Evolutionary conservation across 2,329 filamentous ascomycete genomes (phyloP).

Genomic region (Curvularia verruculosa): DNA sequence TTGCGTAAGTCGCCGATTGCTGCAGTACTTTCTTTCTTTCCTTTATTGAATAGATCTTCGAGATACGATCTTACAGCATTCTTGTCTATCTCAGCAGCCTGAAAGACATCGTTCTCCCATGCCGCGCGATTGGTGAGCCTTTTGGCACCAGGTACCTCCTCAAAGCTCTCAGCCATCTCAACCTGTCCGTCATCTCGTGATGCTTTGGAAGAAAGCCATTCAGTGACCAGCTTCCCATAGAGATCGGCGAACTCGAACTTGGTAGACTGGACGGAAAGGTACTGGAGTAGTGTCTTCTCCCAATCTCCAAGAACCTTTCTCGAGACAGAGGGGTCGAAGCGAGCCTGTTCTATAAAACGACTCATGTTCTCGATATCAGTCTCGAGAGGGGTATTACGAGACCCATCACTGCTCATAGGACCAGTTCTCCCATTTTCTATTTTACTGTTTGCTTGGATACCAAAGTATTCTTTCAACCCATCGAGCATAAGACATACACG

Average conservation of each 20-base stretch:
- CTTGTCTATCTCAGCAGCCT: slow-evolving; percentile 33
- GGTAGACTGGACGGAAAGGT: slow-evolving; percentile 45
- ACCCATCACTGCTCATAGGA: slow-evolving; percentile 28
- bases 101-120: slow-evolving; percentile 45
- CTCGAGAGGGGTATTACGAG: slow-evolving; percentile 30
- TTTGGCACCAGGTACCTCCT: slow-evolving; percentile 40
- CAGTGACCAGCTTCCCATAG: slow-evolving; percentile 45
- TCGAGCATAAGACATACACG: slow-evolving; percentile 35
- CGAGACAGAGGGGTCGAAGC: slow-evolving; percentile 47
- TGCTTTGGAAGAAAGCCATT: slow-evolving; percentile 45
- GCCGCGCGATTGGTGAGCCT: slow-evolving; percentile 35
- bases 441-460: slow-evolving; percentile 26
- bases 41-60: slow-evolving; percentile 26
- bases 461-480: slow-evolving; percentile 39
- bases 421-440: slow-evolving; percentile 16
- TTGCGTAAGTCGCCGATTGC: slow-evolving; percentile 27
- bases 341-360: slow-evolving; percentile 46
- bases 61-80: slow-evolving; percentile 33
- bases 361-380: slow-evolving; percentile 42
- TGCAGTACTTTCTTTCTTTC: slow-evolving; percentile 25
- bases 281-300: slow-evolving; percentile 37
- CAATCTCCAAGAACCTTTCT: slow-evolving; percentile 40
- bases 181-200: slow-evolving; percentile 25
- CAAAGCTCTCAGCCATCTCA: slow-evolving; percentile 38
- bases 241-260: slow-evolving; percentile 46